Evolutionary conservation across 352 stramenopile genomes (phyloP), one percentile per base, ranked within the genome.

Genomic region (Globisporangium orthogonon): DNA sequence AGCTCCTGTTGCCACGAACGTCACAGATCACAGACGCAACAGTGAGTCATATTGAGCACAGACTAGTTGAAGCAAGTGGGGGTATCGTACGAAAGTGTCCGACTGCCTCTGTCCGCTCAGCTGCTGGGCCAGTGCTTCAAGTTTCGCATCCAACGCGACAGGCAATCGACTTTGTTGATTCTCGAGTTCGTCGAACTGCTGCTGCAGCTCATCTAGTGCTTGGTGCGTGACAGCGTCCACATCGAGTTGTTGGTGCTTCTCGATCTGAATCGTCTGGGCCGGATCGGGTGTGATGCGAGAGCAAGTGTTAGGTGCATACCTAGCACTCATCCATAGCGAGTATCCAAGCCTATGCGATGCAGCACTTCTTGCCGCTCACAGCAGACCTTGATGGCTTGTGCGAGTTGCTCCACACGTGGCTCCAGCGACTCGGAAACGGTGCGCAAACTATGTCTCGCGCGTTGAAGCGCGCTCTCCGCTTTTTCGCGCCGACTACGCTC

Each of bases 201-300:
- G 50, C 46, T 87, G 79, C 35, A 89, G 59, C 6, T 43, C 50
- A 18, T 87, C 69, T 39, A 89, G 68, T 6, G 83, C 65, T 53
- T 84, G 63, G 46, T 87, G 75, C 1, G 75, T 83, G 39, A 70
- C 67, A 62, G 83, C 74, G 43, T 89, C 76, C 31, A 87, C 64
- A 40, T 83, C 57, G 33, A 89, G 41, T 48, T 78, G 75, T 0
- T 83, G 69, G 18, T 74, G 62, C 52, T 78, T 86, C 43, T 86
- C 79, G 15, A 78, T 60, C 31, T 89, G 68, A 54, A 89, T 71
- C 11, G 63, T 65, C 78, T 88, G 56, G 9, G 1, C 14, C 15
- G 18, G 15, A n/a, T 7, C 6, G 2, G 33, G 23, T 4, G 33
- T 7, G 23, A 14, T 13, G 7, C 9, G 13, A 50, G 11, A 17